Conservation (phyloP, 2,329 filamentous ascomycete genomes). For the Colletotrichum filicis region DNA sequence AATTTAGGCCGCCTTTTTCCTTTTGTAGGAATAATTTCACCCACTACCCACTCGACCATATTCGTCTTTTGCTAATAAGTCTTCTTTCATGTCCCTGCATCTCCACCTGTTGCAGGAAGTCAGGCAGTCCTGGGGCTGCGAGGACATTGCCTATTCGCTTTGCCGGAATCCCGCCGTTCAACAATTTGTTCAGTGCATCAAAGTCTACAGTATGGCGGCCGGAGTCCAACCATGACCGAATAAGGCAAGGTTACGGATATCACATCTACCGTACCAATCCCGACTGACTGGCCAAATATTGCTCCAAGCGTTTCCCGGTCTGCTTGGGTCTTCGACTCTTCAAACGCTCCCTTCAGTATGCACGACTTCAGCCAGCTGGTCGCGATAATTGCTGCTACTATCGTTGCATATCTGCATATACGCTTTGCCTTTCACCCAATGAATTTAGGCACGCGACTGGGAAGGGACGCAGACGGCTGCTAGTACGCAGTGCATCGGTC, state of each 20-base stretch:
- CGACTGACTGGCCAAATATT: neutral
- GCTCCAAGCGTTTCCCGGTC: neutral
- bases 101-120: conserved; percentile 22
- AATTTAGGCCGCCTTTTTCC: neutral
- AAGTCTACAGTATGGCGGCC: neutral
- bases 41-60: neutral
- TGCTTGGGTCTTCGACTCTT: neutral
- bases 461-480: neutral
- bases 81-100: conserved; percentile 14
- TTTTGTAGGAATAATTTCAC: neutral
- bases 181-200: neutral
- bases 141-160: conserved; percentile 11
- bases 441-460: conserved; percentile 27
- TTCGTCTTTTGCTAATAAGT: conserved; percentile 1
- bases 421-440: conserved; percentile 6
- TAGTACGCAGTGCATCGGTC: neutral
- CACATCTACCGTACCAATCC: neutral
- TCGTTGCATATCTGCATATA: conserved; percentile 2
- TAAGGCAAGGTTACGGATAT: neutral
- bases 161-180: conserved; percentile 1
- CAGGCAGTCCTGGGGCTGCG: conserved; percentile 7
- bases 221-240: neutral
- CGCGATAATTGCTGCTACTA: neutral
- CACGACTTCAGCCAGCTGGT: neutral
- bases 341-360: neutral